Conservation (phyloP, 371 early-diverging fungal species). For the Mucor plumbeus region DNA sequence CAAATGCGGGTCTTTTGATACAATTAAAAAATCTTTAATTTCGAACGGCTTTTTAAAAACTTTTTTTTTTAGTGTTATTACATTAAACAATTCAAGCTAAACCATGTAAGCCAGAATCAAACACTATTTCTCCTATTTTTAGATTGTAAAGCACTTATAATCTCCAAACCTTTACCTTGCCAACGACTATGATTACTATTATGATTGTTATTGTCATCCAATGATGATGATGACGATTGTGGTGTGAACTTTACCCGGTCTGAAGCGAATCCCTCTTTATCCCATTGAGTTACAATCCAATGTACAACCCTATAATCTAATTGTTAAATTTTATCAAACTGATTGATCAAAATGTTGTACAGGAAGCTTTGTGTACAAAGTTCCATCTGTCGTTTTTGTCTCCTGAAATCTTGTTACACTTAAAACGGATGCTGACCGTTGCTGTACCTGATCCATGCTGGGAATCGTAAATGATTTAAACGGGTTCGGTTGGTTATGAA, state of each 20-base stretch:
- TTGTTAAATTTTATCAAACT: conserved; percentile 93
- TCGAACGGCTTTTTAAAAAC: too few species aligned
- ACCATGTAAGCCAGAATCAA: too few species aligned
- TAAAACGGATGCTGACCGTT: conserved; percentile 95
- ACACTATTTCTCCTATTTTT: too few species aligned
- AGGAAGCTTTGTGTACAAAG: conserved; percentile 89
- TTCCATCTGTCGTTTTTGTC: conserved; percentile 83
- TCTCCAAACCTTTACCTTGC: too few species aligned
- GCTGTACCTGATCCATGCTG: conserved; percentile 95
- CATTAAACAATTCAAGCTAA: too few species aligned
- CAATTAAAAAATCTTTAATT: too few species aligned
- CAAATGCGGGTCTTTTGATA: too few species aligned
- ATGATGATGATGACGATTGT: neutral
- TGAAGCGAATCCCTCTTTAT: conserved; percentile 68
- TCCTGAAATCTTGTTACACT: conserved; percentile 90
- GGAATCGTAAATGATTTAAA: conserved; percentile 81
- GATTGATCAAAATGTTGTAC: conserved; percentile 88
- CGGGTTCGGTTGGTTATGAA: conserved; percentile 60
- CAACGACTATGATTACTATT: too few species aligned
- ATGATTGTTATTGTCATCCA: neutral
- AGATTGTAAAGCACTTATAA: too few species aligned
- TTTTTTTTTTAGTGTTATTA: too few species aligned
- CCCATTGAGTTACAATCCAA: conserved; percentile 84
- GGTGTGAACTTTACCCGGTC: conserved; percentile 37
- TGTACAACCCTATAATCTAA: conserved; percentile 91